phyloP scores from a whole-genome alignment of 768 basidiomycete species.

The Strobilomyces confusus region DNA sequence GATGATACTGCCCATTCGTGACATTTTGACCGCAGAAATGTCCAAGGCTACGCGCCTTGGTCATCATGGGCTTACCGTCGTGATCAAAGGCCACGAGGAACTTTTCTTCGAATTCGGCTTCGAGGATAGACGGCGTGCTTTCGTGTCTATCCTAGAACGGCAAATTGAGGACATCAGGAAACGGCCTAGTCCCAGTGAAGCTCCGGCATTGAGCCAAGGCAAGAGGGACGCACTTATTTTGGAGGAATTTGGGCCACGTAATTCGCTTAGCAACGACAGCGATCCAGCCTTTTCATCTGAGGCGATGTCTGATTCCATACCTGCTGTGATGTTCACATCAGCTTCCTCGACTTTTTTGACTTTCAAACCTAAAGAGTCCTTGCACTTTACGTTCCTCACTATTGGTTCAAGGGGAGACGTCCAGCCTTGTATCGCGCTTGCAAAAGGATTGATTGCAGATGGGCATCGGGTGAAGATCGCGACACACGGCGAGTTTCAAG shows the following conservation, averaged over 20 bases:
- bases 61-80: conserved; percentile 83
- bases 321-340: conserved; percentile 95
- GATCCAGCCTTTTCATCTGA: conserved; percentile 49
- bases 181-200: conserved; percentile 44
- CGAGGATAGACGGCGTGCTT: conserved; percentile 75
- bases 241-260: conserved; percentile 73
- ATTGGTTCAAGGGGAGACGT: conserved; percentile 97
- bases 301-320: conserved; percentile 62
- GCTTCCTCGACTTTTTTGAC: conserved; percentile 95
- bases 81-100: conserved; percentile 95
- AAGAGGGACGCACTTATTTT: conserved; percentile 73
- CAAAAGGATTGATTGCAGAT: conserved; percentile 85
- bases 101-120: conserved; percentile 93
- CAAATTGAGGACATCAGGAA: conserved; percentile 73
- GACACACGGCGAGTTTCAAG: conserved; percentile 90
- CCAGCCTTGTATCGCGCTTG: conserved; percentile 95
- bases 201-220: conserved; percentile 42
- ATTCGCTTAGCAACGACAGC: conserved; percentile 31
- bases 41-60: conserved; percentile 87
- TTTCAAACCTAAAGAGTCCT: conserved; percentile 82
- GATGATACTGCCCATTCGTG: conserved; percentile 94
- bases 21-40: conserved; percentile 80
- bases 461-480: conserved; percentile 90
- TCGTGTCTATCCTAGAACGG: conserved; percentile 67
- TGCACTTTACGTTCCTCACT: conserved; percentile 92